These are phyloP conservation scores for Houttuynia cordata DNA, from an alignment of 164 flowering plant species.

Conservation along the genomic window DNA sequence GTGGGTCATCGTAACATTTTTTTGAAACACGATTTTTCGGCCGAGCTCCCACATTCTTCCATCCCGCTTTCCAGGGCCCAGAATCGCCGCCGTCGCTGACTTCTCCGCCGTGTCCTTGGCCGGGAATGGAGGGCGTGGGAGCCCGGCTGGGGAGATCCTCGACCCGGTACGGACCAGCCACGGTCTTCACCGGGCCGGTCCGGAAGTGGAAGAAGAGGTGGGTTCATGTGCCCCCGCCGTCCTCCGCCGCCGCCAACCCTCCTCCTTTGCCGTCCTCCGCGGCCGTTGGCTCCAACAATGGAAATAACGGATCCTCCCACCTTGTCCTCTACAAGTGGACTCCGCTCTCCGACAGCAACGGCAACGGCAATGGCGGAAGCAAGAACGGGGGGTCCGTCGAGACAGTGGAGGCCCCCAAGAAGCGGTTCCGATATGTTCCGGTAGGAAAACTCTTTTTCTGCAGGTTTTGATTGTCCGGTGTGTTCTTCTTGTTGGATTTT, in stretches of 20 bases:
- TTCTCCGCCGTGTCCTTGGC: background rate
- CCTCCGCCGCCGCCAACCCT: conserved; percentile 1
- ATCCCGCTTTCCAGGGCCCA: too few relatives aligned
- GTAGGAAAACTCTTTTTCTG: conserved; percentile 20
- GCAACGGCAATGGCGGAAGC: conserved; percentile 10
- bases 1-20: too few relatives aligned
- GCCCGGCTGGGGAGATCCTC: conserved; percentile 88
- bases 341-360: conserved; percentile 29
- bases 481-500: background rate
- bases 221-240: conserved; percentile 50
- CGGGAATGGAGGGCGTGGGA: conserved; percentile 85
- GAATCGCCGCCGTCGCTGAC: too few relatives aligned
- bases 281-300: conserved; percentile 19
- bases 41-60: too few relatives aligned
- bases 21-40: too few relatives aligned
- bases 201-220: conserved; percentile 96
- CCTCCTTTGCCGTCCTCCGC: conserved; percentile 10
- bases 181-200: conserved; percentile 91
- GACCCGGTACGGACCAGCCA: conserved; percentile 75
- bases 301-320: conserved; percentile 51
- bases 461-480: background rate
- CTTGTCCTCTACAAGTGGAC: conserved; percentile 87
- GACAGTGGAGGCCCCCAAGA: conserved; percentile 50
- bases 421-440: conserved; percentile 80
- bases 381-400: conserved; percentile 23